These are phyloP conservation scores for Metschnikowia similis DNA, from an alignment of 805 yeast species.

Conservation along the genomic window DNA sequence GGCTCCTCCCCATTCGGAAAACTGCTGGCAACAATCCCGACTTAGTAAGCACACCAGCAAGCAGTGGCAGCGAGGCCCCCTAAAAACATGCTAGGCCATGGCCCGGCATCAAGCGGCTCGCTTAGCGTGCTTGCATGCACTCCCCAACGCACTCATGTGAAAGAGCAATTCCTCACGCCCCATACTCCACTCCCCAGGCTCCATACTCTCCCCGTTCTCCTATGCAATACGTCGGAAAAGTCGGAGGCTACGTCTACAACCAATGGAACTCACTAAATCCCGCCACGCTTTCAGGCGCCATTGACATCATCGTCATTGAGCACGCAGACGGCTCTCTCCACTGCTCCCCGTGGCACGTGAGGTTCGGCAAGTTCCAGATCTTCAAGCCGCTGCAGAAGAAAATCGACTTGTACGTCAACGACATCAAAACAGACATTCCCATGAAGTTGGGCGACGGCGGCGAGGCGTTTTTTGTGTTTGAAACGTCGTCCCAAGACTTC, in stretches of 20 bases:
- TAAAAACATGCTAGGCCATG: too few species aligned
- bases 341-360: constrained; percentile 94
- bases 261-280: constrained; percentile 98
- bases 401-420: constrained; percentile 86
- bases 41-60: too few species aligned
- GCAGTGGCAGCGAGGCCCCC: too few species aligned
- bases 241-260: constrained; percentile 89
- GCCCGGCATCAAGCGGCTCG: too few species aligned
- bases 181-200: not conserved
- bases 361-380: constrained; percentile 92
- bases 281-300: constrained; percentile 93
- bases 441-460: constrained; percentile 98
- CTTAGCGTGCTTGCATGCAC: not conserved
- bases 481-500: constrained; percentile 58
- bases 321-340: constrained; percentile 76
- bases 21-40: too few species aligned
- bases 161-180: not conserved
- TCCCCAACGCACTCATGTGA: not conserved
- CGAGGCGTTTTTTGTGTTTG: constrained; percentile 96
- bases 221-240: constrained; percentile 97
- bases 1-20: too few species aligned
- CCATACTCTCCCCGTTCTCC: not conserved
- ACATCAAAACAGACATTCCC: constrained; percentile 71
- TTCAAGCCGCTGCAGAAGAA: constrained; percentile 93
- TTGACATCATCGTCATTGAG: constrained; percentile 92